These are phyloP conservation scores for Ustilago shanxiensis DNA, from an alignment of 1,284 basidiomycete species.

Conservation along the genomic window DNA sequence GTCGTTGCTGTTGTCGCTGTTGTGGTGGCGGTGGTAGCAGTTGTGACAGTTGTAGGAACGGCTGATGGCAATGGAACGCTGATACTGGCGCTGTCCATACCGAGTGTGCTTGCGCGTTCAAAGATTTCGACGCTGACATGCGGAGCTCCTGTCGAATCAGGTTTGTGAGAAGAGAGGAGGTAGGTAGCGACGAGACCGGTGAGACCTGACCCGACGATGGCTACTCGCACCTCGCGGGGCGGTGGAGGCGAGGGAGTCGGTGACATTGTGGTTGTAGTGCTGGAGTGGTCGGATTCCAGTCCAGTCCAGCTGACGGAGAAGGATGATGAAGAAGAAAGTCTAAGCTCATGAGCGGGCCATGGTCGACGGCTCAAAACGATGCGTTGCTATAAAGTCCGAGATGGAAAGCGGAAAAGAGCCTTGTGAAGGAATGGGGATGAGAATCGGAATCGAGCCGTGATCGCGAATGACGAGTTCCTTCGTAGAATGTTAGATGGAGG, in stretches of 20 bases:
- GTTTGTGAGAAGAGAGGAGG: conserved; percentile 77
- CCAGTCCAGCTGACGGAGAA: background rate
- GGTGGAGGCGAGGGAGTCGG: background rate
- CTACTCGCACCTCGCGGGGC: conserved; percentile 72
- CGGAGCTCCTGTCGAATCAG: background rate
- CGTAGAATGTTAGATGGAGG: too few species aligned
- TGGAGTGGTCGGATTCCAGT: background rate
- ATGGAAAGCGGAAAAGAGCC: too few species aligned
- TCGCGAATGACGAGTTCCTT: too few species aligned
- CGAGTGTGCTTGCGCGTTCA: conserved; percentile 57
- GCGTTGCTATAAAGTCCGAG: too few species aligned
- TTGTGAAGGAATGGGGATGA: too few species aligned
- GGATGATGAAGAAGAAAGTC: background rate
- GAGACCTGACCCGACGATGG: conserved; percentile 89
- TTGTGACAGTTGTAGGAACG: background rate
- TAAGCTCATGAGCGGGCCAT: too few species aligned
- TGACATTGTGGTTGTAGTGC: conserved; percentile 2
- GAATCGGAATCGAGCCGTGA: too few species aligned
- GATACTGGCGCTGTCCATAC: conserved; percentile 66
- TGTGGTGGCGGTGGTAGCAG: background rate
- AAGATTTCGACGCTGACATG: conserved; percentile 53
- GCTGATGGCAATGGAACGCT: conserved; percentile 34
- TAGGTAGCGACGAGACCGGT: conserved; percentile 87
- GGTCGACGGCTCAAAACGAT: too few species aligned
- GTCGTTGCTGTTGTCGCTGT: background rate